Base-by-base conservation (phyloP, 1,284 basidiomycete species). In the Ganoderma multipileum region DNA sequence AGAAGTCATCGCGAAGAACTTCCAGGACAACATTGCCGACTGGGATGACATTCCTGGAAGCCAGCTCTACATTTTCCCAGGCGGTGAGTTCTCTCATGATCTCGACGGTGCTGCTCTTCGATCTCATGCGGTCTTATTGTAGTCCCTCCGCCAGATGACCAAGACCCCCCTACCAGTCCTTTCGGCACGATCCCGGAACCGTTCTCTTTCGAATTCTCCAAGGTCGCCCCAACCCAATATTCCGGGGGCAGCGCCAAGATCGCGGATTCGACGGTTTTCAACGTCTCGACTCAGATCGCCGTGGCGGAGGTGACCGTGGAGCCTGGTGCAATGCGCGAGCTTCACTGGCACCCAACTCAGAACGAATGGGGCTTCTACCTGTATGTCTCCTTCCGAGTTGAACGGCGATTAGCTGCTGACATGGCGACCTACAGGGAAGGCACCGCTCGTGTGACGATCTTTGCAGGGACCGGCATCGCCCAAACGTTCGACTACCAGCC, bases 1-100 rank as follows among this genome's bases (percentile, higher is more conserved):
- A 68, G 82, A 84, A 81, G 89, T 91, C 23, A 83, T 94, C 44
- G 86, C 87, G 47, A 91, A 91, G 81, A 92, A 91, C 77, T 91
- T 92, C 82, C 84, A 87, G 72, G 81, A 83, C 23, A 80, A 84
- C 68, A 77, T 84, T 33, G 80, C 84, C 3, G 85, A 85, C 2
- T 91, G 91, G 76, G 81, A 84, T 57, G 81, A 86, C 68, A 80
- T 89, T 57, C 89, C 87, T 3, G 78, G 81, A 42, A 71, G 77
- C 5, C 82, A 86, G 68, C 74, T 89, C 12, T 89, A 89, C 72
- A 89, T 89, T 62, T 89, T 89, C 76, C 87, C 87, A 58, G 77
- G 84, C 80, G 73, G 78, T 82, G 79, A 8, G 78, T 82, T 71
- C 84, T 12, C 30, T 30, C 14, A 20, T 30, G 20, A 84, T 88